A percentile compares a stretch with the other conserved stretches of the same genome.
Evolutionary conservation across 345 rosid species (phyloP).

Genomic region (Melastoma malabathricum): DNA sequence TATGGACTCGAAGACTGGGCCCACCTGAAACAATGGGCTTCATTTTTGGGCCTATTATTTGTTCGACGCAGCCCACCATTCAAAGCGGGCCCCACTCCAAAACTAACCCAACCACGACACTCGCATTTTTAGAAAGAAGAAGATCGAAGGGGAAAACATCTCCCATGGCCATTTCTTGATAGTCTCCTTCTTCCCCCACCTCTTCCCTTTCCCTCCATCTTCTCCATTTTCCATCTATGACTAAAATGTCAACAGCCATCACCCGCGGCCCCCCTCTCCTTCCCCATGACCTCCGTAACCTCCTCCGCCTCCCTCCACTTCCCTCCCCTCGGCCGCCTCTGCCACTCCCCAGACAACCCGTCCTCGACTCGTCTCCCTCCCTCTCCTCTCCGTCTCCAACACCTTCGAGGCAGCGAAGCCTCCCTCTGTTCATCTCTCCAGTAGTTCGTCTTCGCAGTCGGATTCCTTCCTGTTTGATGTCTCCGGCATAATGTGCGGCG

Average conservation of each 20-base stretch:
- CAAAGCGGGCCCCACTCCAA: too few species aligned
- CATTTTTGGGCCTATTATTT: too few species aligned
- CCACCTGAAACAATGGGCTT: too few species aligned
- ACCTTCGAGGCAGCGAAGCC: constrained; percentile 43
- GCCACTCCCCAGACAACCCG: constrained; percentile 1
- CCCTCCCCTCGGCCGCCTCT: not conserved
- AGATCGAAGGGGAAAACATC: too few species aligned
- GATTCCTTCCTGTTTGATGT: constrained; percentile 59
- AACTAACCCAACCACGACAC: too few species aligned
- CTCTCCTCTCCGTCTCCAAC: constrained; percentile 18
- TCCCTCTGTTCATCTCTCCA: constrained; percentile 5
- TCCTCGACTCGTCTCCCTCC: constrained; percentile 11
- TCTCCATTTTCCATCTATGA: not conserved
- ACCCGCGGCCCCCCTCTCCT: constrained; percentile 11
- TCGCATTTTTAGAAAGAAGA: not conserved
- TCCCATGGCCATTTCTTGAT: too few species aligned
- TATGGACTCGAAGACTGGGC: too few species aligned
- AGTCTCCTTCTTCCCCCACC: not conserved
- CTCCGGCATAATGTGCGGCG: constrained; percentile 90
- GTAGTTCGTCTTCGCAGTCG: constrained; percentile 10
- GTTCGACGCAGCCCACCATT: too few species aligned
- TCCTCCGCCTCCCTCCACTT: not conserved
- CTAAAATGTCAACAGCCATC: too few species aligned
- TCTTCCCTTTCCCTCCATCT: not conserved
- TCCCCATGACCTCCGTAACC: constrained; percentile 1